Base-by-base conservation (phyloP, 768 basidiomycete species). In the Mycena chlorophos region DNA sequence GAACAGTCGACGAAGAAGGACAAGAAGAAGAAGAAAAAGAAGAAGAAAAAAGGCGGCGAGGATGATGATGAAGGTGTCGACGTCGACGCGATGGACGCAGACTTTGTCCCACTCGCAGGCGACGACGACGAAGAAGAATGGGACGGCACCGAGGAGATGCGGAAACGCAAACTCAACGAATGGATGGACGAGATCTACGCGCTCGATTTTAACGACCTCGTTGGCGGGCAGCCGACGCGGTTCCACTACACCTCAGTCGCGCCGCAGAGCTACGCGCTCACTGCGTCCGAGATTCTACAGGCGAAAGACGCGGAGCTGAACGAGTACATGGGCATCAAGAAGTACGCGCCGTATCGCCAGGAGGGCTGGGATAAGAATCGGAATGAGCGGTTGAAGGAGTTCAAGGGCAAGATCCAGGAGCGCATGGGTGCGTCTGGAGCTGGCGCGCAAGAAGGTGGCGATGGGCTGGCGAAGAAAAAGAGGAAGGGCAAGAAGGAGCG, bases 151-250 rank as follows among this genome's bases (percentile, higher is more conserved):
- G 91, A 95, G 66, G 91, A 90, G 65, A 91, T 91, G 83, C 81
- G 91, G 51, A 93, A 94, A 70, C 76, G 79, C 49, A 88, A 88
- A 64, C 69, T 94, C 55, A 85, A 95, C 51, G 79, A 91, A 65
- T 92, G 95, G 65, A 89, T 98, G 89, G 89, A 94, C 57, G 91
- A 94, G 69, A 77, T 98, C 38, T 88, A 94, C 68, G 86, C 79
- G 30, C 78, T 98, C 17, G 96, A 98, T 57, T 96, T 98, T 75
- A 98, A 98, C 69, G 95, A 96, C 65, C 83, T 98, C 77, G 95
- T 96, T 49, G 94, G 86, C 5, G 91, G 87, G 67, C 74, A 94
- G 66, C 88, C 94, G 2, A 98, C 94, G 0, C 88, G 93, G 12
- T 99, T 99, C 82, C 87, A 89, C 69, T 99, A 99, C 68, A 77